Base-by-base conservation (phyloP, 2,329 filamentous ascomycete species). In the Trichoderma breve region DNA sequence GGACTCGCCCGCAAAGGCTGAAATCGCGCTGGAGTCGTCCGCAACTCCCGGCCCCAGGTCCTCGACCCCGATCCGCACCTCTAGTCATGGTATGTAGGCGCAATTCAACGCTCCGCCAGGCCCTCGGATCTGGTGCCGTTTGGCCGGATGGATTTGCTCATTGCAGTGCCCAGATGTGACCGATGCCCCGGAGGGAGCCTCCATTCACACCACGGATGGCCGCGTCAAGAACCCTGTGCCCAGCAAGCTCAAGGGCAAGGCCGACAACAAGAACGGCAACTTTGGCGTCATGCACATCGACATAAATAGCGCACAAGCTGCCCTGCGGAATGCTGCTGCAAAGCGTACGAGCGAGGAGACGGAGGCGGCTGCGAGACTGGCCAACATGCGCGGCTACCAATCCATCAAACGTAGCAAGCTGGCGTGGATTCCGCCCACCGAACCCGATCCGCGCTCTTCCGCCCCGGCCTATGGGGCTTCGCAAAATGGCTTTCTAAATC, bases 231-330 rank as follows among this genome's bases (percentile, higher is more conserved):
- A 90, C 73, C 87, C 88, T 1, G 85, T 91, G 2, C 89, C 89
- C 5, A 89, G 85, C 78, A 90, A 90, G 78, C 81, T 91, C 69
- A 89, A 90, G 77, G 87, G 87, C 73, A 87, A 86, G 74, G 86
- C 86, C 24, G 84, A 87, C 74, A 82, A 83, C 30, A 86, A 85
- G 75, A 87, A 87, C 73, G 89, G 89, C 32, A 90, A 89, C 74
- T 91, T 91, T 77, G 83, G 84, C 60, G 87, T 91, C 53, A 89
- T 91, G 85, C 87, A 90, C 71, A 89, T 91, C 82, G 84, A 86
- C 39, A 81, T 88, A 30, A 76, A 81, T 71, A 83, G 80, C 77
- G 80, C 82, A 73, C 83, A 85, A 71, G 83, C 84, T 51, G 81
- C 85, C 65, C 82, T 85, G 53, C 82, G 87, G 62, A 84, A 86